These are phyloP conservation scores for Glutinoglossum americanum DNA, from an alignment of 495 filamentous ascomycete genomes.

Conservation along the genomic window DNA sequence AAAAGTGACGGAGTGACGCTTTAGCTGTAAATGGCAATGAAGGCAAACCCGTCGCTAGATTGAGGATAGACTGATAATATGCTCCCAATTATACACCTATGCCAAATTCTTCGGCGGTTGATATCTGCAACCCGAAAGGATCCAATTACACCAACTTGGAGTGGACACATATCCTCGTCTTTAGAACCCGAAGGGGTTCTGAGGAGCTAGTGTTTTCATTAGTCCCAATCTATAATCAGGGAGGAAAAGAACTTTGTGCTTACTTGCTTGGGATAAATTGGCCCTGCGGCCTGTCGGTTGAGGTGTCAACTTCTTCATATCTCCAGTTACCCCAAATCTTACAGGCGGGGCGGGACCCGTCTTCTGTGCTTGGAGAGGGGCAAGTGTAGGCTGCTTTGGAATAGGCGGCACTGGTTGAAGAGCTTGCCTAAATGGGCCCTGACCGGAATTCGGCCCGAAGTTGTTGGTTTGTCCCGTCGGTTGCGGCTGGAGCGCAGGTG, in stretches of 20 bases:
- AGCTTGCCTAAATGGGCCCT: constrained; percentile 22
- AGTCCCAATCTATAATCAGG: background rate
- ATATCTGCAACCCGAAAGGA: background rate
- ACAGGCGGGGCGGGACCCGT: constrained; percentile 86
- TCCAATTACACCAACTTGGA: background rate
- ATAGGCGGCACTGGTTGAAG: constrained; percentile 22
- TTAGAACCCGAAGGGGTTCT: constrained; percentile 90
- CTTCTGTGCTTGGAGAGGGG: constrained; percentile 60
- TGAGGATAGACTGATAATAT: background rate
- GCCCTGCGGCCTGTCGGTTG: constrained; percentile 81
- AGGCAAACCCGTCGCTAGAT: background rate
- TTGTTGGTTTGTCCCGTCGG: constrained; percentile 27
- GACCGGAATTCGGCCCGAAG: background rate
- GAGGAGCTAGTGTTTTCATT: constrained; percentile 36
- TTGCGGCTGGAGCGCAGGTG: constrained; percentile 26
- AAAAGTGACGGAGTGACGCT: background rate
- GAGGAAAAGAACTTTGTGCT: constrained; percentile 27
- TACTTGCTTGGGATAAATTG: constrained; percentile 86
- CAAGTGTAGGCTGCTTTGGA: constrained; percentile 28
- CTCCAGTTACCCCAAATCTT: constrained; percentile 58
- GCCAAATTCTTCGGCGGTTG: background rate
- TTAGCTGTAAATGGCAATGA: background rate
- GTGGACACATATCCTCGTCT: background rate
- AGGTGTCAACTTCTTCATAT: constrained; percentile 54
- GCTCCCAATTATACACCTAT: background rate